Evolutionary conservation across 306 rosid genomes (phyloP).

Genomic region (Crotalaria pallida): DNA sequence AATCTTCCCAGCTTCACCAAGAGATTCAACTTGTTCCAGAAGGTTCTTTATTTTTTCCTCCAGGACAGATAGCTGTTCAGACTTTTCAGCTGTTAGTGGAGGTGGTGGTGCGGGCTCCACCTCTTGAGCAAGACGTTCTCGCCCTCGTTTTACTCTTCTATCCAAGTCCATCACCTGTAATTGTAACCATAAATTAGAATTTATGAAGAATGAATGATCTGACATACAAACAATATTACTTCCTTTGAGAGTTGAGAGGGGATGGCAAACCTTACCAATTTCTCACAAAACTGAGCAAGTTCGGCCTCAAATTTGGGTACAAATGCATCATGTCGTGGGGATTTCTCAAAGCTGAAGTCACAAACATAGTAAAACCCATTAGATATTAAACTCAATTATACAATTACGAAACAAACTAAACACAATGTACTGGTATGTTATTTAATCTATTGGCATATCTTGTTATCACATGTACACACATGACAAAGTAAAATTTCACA

Average conservation of each 20-base stretch:
- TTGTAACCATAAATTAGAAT: slow-evolving; percentile 7
- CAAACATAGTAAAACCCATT: slow-evolving; percentile 1
- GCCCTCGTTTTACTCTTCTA: slow-evolving; percentile 94
- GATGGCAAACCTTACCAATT: slow-evolving; percentile 51
- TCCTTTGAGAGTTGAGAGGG: background rate
- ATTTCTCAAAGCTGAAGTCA: slow-evolving; percentile 75
- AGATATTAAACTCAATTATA: slow-evolving; percentile 6
- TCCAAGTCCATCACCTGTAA: slow-evolving; percentile 94
- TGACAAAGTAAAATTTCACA: background rate
- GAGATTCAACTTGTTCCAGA: slow-evolving; percentile 91
- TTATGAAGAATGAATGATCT: background rate
- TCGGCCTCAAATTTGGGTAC: slow-evolving; percentile 94
- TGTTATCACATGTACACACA: background rate
- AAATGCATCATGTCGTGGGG: slow-evolving; percentile 80
- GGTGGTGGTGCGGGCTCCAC: slow-evolving; percentile 88
- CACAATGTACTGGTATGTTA: background rate
- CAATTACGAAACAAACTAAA: background rate
- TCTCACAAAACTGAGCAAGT: slow-evolving; percentile 91
- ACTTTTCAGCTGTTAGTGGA: slow-evolving; percentile 76
- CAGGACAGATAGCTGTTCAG: slow-evolving; percentile 77
- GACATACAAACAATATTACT: background rate
- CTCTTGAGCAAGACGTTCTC: slow-evolving; percentile 96
- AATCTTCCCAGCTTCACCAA: slow-evolving; percentile 99
- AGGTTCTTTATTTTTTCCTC: slow-evolving; percentile 98
- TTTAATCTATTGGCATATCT: background rate